Evolutionary conservation across 163 green algal genomes (phyloP).

Genomic region (Chlamydomonas reinhardtii): DNA sequence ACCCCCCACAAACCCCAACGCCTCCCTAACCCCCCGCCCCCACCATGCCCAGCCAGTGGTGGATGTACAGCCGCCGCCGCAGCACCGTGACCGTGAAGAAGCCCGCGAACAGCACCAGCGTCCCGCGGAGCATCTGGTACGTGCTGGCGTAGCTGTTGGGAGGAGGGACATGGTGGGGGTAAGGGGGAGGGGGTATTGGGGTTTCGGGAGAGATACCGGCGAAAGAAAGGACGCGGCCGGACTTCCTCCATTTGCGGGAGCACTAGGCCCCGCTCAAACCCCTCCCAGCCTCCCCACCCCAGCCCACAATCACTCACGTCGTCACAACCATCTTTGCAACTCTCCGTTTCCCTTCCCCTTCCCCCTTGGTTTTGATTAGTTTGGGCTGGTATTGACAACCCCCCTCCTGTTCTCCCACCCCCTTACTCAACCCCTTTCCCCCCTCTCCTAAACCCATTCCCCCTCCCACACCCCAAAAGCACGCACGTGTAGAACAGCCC

Average conservation of each 20-base stretch:
- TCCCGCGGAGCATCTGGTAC: conserved; percentile 94
- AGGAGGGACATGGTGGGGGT: neutral
- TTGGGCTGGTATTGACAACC: too few species aligned
- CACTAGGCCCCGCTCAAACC: too few species aligned
- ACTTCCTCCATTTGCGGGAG: too few species aligned
- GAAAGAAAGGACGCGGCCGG: too few species aligned
- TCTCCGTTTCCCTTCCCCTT: too few species aligned
- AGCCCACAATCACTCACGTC: too few species aligned
- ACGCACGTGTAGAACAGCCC: conserved; percentile 87
- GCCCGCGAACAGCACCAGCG: conserved; percentile 87
- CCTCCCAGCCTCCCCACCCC: too few species aligned
- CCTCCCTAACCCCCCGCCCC: too few species aligned
- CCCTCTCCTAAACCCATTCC: neutral
- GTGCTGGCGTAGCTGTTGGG: conserved; percentile 74
- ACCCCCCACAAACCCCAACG: too few species aligned
- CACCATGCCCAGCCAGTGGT: conserved; percentile 89
- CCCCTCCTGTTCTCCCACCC: too few species aligned
- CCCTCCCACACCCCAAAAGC: neutral
- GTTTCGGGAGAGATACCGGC: neutral
- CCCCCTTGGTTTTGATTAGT: too few species aligned
- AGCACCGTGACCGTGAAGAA: conserved; percentile 86
- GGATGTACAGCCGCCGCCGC: conserved; percentile 76
- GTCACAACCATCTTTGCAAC: too few species aligned
- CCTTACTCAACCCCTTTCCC: neutral
- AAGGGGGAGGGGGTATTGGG: neutral